phyloP scores from a whole-genome alignment of 2,329 filamentous ascomycete genomes.

The Aspergillus terreus region DNA sequence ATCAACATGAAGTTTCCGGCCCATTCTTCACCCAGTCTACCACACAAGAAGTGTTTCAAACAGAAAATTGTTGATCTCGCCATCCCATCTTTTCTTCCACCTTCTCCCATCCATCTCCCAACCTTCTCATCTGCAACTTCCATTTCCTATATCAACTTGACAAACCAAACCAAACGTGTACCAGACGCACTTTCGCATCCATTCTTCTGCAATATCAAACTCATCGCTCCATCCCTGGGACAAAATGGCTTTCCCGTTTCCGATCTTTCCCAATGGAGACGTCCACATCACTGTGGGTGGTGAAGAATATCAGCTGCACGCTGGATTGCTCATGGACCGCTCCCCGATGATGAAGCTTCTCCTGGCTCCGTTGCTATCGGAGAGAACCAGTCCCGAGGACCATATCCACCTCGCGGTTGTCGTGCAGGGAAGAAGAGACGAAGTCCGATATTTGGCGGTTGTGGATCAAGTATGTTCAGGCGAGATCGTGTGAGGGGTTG shows the following conservation, averaged over 20 bases:
- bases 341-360: constrained; percentile 5
- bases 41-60: not conserved
- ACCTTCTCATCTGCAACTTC: not conserved
- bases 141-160: too few species aligned
- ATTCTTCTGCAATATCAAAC: not conserved
- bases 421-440: not conserved
- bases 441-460: too few species aligned
- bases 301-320: constrained; percentile 39
- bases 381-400: too few species aligned
- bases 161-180: too few species aligned
- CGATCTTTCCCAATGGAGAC: constrained; percentile 37
- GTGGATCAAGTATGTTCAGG: too few species aligned
- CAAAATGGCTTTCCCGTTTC: constrained; percentile 21
- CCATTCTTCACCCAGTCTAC: too few species aligned
- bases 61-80: too few species aligned
- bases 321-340: constrained; percentile 8
- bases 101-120: not conserved
- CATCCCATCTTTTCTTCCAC: not conserved
- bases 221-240: not conserved
- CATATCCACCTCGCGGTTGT: not conserved
- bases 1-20: too few species aligned
- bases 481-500: too few species aligned
- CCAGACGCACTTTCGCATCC: too few species aligned
- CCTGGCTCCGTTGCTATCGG: not conserved
- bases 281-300: constrained; percentile 35